Base-by-base conservation (phyloP, 2,329 filamentous ascomycete species). In the Mycosphaerella arachidis region DNA sequence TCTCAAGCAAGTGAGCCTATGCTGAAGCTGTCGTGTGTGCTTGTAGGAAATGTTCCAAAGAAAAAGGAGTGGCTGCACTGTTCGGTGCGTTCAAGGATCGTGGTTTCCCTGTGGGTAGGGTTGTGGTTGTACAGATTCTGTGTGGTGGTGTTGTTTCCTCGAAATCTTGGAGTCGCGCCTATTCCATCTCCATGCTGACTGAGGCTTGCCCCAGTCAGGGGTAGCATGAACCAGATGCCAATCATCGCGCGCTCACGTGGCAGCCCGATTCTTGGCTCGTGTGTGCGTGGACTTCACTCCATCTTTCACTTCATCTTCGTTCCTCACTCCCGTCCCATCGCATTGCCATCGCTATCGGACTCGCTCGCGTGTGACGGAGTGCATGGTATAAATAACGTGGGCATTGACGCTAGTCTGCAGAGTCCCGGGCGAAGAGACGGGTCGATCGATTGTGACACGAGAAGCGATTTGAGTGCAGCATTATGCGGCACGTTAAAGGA, bases 11-110 rank as follows among this genome's bases (percentile, higher is more conserved):
- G 35, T 53, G 27, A 18, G 50, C 40, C 43, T 50, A 50, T 31
- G 29, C 52, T 45, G 55, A 33, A 37, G 48, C 40, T 56, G 54
- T 55, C 53, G 53, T 37, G 24, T 54, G 31, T 45, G 35, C 7
- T 30, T 18, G 20, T 29, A 46, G 16, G 29, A 8, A 35, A 24
- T 45, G 43, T 50, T 20, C 24, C 16, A n/a, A 29, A n/a, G n/a
- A n/a, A n/a, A n/a, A 57, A 57, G 13, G 55, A 57, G 46, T 50
- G 55, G 10, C 33, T 57, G 55, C 55, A 52, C 55, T 52, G n/a
- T 18, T 37, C 1, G 20, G 48, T 57, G 55, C 56, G 12, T 6
- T 33, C 46, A 52, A 52, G 48, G 56, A 53, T 30, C 27, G 50
- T 52, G 10, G 50, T 52, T 31, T 35, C 50, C 50, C 50, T 52